Evolutionary conservation across 2,329 filamentous ascomycete genomes (phyloP).

Genomic region (Xylariales sp.): DNA sequence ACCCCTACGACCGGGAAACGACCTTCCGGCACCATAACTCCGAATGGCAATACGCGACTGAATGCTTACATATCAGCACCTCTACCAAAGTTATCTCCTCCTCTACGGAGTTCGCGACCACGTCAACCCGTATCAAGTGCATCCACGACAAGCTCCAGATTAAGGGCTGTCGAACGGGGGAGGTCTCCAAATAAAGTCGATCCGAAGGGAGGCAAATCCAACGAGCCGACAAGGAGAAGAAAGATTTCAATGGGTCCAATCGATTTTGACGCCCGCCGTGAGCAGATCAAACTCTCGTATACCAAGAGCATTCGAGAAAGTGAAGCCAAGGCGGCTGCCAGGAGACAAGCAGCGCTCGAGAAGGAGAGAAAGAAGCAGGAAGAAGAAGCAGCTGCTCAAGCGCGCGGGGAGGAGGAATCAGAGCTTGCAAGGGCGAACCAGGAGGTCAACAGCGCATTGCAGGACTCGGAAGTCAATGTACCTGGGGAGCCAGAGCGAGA

Average conservation of each 20-base stretch:
- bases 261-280: conserved; percentile 77
- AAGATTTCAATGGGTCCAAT: conserved; percentile 67
- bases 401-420: conserved; percentile 15
- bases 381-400: conserved; percentile 18
- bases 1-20: conserved; percentile 41
- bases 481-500: neutral
- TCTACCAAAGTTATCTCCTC: conserved; percentile 69
- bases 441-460: neutral
- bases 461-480: neutral
- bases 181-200: conserved; percentile 33
- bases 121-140: conserved; percentile 72
- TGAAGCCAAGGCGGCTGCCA: conserved; percentile 51
- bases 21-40: conserved; percentile 36
- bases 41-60: conserved; percentile 54
- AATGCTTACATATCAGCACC: conserved; percentile 71
- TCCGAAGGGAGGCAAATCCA: conserved; percentile 29
- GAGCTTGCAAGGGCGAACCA: conserved; percentile 16
- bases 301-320: conserved; percentile 76
- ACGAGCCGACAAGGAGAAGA: conserved; percentile 38
- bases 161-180: conserved; percentile 57
- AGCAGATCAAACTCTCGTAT: conserved; percentile 80
- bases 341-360: conserved; percentile 47
- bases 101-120: conserved; percentile 76
- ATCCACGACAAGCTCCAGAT: conserved; percentile 65
- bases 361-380: conserved; percentile 47